Base-by-base conservation (phyloP, 2,329 filamentous ascomycete genomes). In the Neofusicoccum cordaticola region DNA sequence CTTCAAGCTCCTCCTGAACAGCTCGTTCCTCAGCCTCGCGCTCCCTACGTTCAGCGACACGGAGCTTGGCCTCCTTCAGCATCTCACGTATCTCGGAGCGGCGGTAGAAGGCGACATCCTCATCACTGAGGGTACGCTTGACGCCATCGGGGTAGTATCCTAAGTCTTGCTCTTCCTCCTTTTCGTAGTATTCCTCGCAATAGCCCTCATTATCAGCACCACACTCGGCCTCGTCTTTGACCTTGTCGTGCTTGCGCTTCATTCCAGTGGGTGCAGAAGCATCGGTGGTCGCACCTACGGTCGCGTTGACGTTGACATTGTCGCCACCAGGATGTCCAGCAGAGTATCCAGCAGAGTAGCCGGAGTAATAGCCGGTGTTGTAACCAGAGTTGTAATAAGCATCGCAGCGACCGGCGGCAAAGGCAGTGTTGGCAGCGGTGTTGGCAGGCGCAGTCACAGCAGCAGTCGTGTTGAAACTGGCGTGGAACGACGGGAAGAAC, bases 71-170 rank as follows among this genome's bases (percentile, higher is more conserved):
- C 15, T 34, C 48, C 17, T 47, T 53, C 13, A 53, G 22, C 61
- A 47, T 63, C 15, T 45, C 22, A 72, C 95, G 88, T 22, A 96
- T 85, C 76, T 98, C 94, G 2, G 91, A 94, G 73, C 96, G 92
- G 67, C 93, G 85, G 75, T 97, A 97, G 67, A 97, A 94, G 62
- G 87, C 86, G 69, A 97, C 92, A 80, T 97, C 91, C 70, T 93
- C 91, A 72, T 97, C 91, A 9, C 93, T 97, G 71, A 98, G 82
- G 17, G 93, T 97, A 45, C 94, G 89, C 74, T 95, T 95, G 67
- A 88, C 86, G 2, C 94, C 93, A 72, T 98, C 93, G 0, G 85
- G 78, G 70, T 98, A 98, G 76, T 92, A 94, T 17, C 93, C 94
- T 15, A 97, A 81, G 0, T 80, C 86, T 72, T 91, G 90, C 31